Percentiles rank a stretch among this genome's conserved stretches.
Evolutionary conservation across 2,329 filamentous ascomycete species (phyloP).

Genomic region (Thelonectria blattea): DNA sequence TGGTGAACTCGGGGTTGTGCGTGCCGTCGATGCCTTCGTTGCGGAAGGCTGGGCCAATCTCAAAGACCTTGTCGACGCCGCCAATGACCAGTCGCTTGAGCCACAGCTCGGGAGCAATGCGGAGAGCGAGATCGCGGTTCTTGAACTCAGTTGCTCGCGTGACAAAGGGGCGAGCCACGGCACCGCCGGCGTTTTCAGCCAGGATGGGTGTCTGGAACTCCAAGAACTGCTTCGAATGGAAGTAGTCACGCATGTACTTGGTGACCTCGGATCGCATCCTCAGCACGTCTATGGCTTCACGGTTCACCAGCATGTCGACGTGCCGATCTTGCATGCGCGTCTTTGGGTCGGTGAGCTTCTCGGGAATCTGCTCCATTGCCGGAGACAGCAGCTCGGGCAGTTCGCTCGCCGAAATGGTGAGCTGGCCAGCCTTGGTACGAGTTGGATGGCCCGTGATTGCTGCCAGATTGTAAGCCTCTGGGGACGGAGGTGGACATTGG

Average conservation of each 20-base stretch:
- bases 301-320: constrained; percentile 83
- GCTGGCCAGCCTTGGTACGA: constrained; percentile 73
- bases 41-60: constrained; percentile 90
- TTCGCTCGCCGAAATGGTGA: constrained; percentile 72
- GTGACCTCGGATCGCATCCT: constrained; percentile 77
- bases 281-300: constrained; percentile 69
- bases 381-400: constrained; percentile 78
- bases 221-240: constrained; percentile 74
- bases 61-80: constrained; percentile 86
- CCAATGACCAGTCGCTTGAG: constrained; percentile 90
- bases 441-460: constrained; percentile 74
- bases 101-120: constrained; percentile 94
- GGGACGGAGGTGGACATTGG: constrained; percentile 27
- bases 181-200: constrained; percentile 82
- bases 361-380: constrained; percentile 79
- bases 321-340: constrained; percentile 79
- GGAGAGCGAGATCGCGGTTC: constrained; percentile 73
- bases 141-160: constrained; percentile 80
- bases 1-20: constrained; percentile 97
- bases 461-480: constrained; percentile 45
- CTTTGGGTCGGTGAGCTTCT: constrained; percentile 72
- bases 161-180: constrained; percentile 83
- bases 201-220: constrained; percentile 94
- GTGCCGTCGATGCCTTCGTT: constrained; percentile 92
- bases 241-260: constrained; percentile 74